Percentiles rank a stretch among this genome's conserved stretches.
These are phyloP conservation scores for Punctularia strigosozonata DNA, from an alignment of 768 basidiomycete species.

Conservation along the genomic window DNA sequence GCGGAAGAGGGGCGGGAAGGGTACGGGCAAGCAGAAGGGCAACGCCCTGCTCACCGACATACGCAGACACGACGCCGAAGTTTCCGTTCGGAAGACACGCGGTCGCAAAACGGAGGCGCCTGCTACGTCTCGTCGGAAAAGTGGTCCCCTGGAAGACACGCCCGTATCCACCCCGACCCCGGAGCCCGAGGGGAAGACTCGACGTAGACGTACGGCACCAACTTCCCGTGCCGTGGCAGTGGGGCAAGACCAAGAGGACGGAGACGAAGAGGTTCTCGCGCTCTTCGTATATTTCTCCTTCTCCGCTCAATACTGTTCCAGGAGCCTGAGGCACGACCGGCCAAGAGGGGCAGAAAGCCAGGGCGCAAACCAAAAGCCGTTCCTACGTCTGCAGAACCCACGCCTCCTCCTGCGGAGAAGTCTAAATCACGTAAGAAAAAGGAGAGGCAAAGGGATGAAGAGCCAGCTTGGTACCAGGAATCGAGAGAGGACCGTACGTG, in stretches of 20 bases:
- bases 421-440: too few species aligned
- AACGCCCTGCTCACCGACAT: conserved; percentile 78
- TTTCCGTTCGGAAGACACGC: conserved; percentile 11
- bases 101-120: conserved; percentile 14
- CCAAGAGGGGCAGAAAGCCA: too few species aligned
- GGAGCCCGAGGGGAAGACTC: conserved; percentile 39
- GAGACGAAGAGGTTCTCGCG: conserved; percentile 18
- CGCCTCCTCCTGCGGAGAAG: too few species aligned
- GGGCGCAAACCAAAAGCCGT: too few species aligned
- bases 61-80: conserved; percentile 52
- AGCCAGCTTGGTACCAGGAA: too few species aligned
- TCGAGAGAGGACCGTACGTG: too few species aligned
- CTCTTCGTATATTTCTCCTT: too few species aligned
- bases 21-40: conserved; percentile 64
- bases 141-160: conserved; percentile 27
- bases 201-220: conserved; percentile 28
- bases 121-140: conserved; percentile 23
- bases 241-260: conserved; percentile 21
- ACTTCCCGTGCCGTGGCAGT: conserved; percentile 19
- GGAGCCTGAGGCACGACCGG: too few species aligned
- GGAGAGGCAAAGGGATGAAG: too few species aligned
- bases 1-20: conserved; percentile 44
- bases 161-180: conserved; percentile 53
- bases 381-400: too few species aligned
- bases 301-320: too few species aligned